These are phyloP conservation scores for Moesziomyces antarcticus DNA, from an alignment of 1,284 basidiomycete species.

Conservation along the genomic window DNA sequence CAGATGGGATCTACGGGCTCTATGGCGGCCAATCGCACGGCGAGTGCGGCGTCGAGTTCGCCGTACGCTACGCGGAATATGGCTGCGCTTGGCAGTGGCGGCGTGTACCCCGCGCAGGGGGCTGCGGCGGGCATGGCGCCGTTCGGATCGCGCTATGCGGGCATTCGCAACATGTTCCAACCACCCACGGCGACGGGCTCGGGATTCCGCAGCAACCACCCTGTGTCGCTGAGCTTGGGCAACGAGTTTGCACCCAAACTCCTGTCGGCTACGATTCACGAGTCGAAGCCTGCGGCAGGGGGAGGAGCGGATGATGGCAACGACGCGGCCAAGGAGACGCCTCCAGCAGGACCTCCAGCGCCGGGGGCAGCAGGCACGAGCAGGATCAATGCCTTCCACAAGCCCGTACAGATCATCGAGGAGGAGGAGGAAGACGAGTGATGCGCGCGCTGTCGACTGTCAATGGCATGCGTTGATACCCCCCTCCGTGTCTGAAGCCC, in stretches of 20 bases:
- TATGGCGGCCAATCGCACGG: constrained; percentile 6
- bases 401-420: constrained; percentile 45
- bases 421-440: constrained; percentile 54
- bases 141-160: constrained; percentile 45
- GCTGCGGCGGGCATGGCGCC: constrained; percentile 8
- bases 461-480: no score
- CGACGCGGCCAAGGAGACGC: not conserved
- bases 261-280: constrained; percentile 33
- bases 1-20: constrained; percentile 50
- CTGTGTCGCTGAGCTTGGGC: constrained; percentile 42
- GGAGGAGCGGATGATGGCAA: not conserved
- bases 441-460: not conserved
- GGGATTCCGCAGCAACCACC: constrained; percentile 11
- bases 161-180: constrained; percentile 50
- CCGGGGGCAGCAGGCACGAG: constrained; percentile 7
- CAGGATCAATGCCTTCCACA: constrained; percentile 34
- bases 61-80: constrained; percentile 39
- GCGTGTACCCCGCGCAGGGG: constrained; percentile 2
- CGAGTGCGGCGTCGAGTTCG: constrained; percentile 4
- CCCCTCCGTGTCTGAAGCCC: no score
- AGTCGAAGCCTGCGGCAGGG: not conserved
- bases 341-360: not conserved
- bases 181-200: constrained; percentile 10
- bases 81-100: constrained; percentile 17
- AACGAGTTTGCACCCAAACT: constrained; percentile 52